Evolutionary conservation across 1,139 yeast species (phyloP).

Genomic region (Zygoascus sp.): DNA sequence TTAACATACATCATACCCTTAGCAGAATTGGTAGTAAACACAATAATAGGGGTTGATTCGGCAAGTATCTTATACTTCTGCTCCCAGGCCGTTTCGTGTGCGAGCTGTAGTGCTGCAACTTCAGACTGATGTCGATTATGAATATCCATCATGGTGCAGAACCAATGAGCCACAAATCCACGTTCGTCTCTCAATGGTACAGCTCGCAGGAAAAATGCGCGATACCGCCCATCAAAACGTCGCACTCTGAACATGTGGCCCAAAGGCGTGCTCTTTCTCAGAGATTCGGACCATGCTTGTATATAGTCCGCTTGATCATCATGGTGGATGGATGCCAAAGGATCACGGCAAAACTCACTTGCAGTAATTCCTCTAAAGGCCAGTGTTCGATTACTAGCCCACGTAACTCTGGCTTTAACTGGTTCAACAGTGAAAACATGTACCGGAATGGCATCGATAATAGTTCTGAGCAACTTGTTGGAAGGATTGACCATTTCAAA

Average conservation of each 20-base stretch:
- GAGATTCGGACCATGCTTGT: constrained; percentile 30
- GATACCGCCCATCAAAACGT: constrained; percentile 34
- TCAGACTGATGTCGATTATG: constrained; percentile 36
- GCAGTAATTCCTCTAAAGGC: constrained; percentile 34
- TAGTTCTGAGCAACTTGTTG: constrained; percentile 30
- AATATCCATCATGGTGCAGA: constrained; percentile 37
- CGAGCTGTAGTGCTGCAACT: constrained; percentile 30
- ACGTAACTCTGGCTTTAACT: constrained; percentile 30
- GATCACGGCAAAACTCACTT: constrained; percentile 29
- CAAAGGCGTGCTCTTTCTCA: constrained; percentile 32
- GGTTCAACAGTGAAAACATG: constrained; percentile 36
- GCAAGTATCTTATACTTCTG: constrained; percentile 35
- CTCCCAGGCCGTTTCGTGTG: constrained; percentile 34
- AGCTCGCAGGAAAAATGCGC: constrained; percentile 33
- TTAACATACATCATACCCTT: constrained; percentile 35
- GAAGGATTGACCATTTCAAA: constrained; percentile 24
- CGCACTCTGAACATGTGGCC: constrained; percentile 31
- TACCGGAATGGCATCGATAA: constrained; percentile 37
- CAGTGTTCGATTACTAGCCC: constrained; percentile 36
- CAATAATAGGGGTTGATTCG: constrained; percentile 36
- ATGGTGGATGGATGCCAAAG: constrained; percentile 30
- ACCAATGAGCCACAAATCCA: constrained; percentile 36
- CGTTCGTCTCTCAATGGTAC: constrained; percentile 34
- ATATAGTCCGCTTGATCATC: constrained; percentile 29
- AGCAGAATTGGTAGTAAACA: constrained; percentile 31